A percentile compares a stretch with the other conserved stretches of the same genome.
Conservation (phyloP, 2,329 filamentous ascomycete species). For the Beauveria brongniartii region DNA sequence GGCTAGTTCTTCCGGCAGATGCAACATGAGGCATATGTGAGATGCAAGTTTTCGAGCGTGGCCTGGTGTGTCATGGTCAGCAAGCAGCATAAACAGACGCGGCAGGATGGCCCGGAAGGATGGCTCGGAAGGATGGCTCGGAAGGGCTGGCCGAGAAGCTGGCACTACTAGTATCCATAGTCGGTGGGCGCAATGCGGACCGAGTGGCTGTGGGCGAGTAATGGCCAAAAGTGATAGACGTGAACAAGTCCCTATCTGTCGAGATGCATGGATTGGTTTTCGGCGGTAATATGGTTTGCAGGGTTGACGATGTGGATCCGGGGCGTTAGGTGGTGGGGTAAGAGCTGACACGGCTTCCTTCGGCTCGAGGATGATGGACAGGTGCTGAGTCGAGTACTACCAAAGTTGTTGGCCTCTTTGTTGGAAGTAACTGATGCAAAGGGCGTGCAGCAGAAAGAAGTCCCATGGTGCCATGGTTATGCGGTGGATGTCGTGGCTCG, state of each 20-base stretch:
- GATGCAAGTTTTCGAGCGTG: background rate
- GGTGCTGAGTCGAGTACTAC: no score
- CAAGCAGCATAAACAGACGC: background rate
- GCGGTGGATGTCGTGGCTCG: no score
- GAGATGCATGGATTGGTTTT: background rate
- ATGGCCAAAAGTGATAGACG: background rate
- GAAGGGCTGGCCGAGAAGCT: background rate
- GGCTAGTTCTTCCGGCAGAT: background rate
- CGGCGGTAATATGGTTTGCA: constrained; percentile 14
- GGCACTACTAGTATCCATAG: background rate
- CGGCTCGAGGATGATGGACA: background rate
- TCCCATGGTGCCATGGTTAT: no score
- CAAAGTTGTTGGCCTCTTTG: no score
- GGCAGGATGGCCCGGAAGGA: no score
- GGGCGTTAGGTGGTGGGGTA: constrained; percentile 3
- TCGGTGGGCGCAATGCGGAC: background rate
- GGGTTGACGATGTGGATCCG: constrained; percentile 1
- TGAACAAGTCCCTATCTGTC: background rate
- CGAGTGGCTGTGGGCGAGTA: no score
- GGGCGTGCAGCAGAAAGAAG: no score
- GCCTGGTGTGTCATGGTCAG: background rate
- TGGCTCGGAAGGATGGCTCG: no score
- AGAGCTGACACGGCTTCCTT: background rate
- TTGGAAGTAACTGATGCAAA: no score
- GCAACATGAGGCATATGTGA: background rate